Conservation (phyloP, 805 yeast genomes). For the Kazachstania viticola region DNA sequence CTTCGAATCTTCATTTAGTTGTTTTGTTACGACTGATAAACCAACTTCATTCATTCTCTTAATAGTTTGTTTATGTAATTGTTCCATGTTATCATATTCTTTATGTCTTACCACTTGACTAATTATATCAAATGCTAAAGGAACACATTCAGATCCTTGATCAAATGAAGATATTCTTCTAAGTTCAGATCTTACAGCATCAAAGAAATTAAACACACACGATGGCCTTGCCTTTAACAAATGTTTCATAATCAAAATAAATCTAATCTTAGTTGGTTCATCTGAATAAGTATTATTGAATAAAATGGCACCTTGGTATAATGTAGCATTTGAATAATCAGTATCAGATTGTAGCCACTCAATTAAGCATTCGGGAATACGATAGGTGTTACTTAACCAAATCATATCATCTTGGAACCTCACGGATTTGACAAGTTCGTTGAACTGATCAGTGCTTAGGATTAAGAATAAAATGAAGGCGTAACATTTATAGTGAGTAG, state of each 20-base stretch:
- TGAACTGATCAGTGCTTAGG: constrained; percentile 29
- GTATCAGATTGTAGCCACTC: constrained; percentile 25
- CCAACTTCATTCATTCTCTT: constrained; percentile 17
- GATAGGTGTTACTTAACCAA: constrained; percentile 23
- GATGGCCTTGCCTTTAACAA: constrained; percentile 24
- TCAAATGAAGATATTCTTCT: constrained; percentile 24
- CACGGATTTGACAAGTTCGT: constrained; percentile 23
- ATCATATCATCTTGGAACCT: constrained; percentile 28
- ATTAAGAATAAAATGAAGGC: constrained; percentile 28
- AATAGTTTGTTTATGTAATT: constrained; percentile 12
- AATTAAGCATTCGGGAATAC: constrained; percentile 29
- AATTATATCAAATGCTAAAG: constrained; percentile 25
- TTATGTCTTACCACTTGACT: constrained; percentile 21
- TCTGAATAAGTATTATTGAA: constrained; percentile 26
- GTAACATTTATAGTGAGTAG: constrained; percentile 16
- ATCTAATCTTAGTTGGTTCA: constrained; percentile 27
- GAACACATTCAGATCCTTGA: constrained; percentile 23
- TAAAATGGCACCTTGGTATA: constrained; percentile 27
- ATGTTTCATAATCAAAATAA: constrained; percentile 23
- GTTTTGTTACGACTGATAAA: neutral
- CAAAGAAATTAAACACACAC: constrained; percentile 25
- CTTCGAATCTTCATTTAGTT: constrained; percentile 6
- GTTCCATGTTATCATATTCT: constrained; percentile 20
- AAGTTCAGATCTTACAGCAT: constrained; percentile 21
- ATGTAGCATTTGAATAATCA: constrained; percentile 22